Percentiles rank a stretch among this genome's conserved stretches.
phyloP scores from a whole-genome alignment of 768 basidiomycete genomes.

The Pholiota molesta region DNA sequence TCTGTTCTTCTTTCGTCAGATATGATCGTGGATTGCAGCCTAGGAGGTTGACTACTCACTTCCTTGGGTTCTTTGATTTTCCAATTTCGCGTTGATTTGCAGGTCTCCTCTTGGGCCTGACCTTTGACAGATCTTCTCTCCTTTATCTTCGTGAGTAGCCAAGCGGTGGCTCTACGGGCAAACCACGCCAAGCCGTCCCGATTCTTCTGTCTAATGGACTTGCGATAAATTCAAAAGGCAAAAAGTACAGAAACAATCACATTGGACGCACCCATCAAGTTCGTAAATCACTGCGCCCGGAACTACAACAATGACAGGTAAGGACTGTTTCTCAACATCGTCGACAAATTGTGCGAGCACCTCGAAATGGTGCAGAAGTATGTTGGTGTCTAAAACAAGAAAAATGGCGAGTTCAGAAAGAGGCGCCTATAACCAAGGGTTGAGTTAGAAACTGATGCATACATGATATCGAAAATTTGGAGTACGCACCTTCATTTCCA shows the following conservation, averaged over 20 bases:
- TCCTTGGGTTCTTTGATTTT: constrained; percentile 48
- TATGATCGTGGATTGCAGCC: neutral
- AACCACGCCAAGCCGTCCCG: constrained; percentile 56
- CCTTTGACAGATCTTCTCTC: constrained; percentile 58
- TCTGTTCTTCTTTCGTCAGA: constrained; percentile 10
- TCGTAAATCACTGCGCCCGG: constrained; percentile 79
- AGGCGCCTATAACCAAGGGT: constrained; percentile 36
- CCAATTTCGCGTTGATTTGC: constrained; percentile 64
- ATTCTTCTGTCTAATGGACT: constrained; percentile 44
- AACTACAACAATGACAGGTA: constrained; percentile 66
- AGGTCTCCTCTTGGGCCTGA: constrained; percentile 66
- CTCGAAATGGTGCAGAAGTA: constrained; percentile 69
- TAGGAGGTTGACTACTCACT: constrained; percentile 37
- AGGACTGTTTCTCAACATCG: constrained; percentile 51
- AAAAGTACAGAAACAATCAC: neutral
- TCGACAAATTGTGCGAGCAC: constrained; percentile 65
- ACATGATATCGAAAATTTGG: neutral
- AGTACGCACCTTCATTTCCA: constrained; percentile 68
- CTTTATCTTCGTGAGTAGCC: constrained; percentile 65
- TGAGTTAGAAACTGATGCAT: constrained; percentile 4
- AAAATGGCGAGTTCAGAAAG: constrained; percentile 44
- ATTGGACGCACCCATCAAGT: constrained; percentile 62
- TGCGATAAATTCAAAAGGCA: neutral
- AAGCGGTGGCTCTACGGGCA: constrained; percentile 69
- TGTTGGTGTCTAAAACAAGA: constrained; percentile 79